Conservation (phyloP, 1,139 yeast genomes). For the Kodamaea arcana region DNA sequence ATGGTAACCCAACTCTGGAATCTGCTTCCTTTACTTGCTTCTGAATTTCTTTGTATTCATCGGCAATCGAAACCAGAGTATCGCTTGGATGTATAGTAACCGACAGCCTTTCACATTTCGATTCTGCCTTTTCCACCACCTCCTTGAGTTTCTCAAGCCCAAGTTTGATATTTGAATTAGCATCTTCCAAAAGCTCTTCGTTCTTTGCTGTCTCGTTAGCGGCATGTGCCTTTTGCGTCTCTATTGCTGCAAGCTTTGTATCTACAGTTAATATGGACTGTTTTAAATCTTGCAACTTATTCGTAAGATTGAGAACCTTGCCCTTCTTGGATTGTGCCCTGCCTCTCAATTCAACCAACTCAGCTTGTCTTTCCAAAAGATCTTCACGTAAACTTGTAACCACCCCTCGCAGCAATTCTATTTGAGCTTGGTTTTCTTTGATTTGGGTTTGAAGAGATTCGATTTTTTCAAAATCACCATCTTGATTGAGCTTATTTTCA, state of each 20-base stretch:
- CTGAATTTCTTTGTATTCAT: conserved; percentile 30
- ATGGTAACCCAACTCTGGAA: conserved; percentile 28
- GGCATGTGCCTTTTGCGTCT: conserved; percentile 11
- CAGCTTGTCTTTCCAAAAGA: conserved; percentile 10
- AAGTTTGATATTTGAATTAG: conserved; percentile 12
- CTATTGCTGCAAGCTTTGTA: conserved; percentile 13
- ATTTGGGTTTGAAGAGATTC: conserved; percentile 30
- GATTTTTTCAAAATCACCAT: conserved; percentile 31
- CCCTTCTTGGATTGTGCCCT: neutral
- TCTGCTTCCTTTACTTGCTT: conserved; percentile 37
- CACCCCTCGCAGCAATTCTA: conserved; percentile 24
- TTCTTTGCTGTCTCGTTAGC: conserved; percentile 12
- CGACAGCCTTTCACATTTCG: conserved; percentile 28
- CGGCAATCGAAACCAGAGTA: conserved; percentile 32
- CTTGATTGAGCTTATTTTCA: conserved; percentile 31
- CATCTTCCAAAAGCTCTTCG: conserved; percentile 10
- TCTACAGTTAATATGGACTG: conserved; percentile 8
- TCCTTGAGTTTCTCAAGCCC: conserved; percentile 20
- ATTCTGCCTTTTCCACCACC: conserved; percentile 26
- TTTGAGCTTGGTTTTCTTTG: conserved; percentile 25
- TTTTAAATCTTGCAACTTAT: neutral
- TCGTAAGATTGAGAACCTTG: neutral
- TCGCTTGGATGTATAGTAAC: conserved; percentile 28
- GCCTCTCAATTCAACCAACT: conserved; percentile 1
- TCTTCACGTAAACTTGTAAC: conserved; percentile 27